These are phyloP conservation scores for Scedosporium boydii DNA, from an alignment of 2,329 filamentous ascomycete genomes.

Conservation along the genomic window DNA sequence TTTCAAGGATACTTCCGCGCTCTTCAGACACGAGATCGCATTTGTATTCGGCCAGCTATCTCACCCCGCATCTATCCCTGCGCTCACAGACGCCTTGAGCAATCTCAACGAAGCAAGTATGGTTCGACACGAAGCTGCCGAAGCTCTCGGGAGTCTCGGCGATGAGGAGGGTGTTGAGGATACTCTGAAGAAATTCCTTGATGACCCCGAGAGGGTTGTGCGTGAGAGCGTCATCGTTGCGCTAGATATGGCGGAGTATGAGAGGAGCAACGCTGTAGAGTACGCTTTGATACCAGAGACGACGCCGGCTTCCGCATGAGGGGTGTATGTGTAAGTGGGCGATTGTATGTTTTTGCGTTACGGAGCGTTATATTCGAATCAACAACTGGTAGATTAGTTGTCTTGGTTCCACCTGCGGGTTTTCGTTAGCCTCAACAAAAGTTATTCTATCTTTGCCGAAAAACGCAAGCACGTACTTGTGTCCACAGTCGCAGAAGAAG, in stretches of 20 bases:
- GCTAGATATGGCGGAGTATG: constrained; percentile 95
- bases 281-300: constrained; percentile 81
- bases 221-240: constrained; percentile 92
- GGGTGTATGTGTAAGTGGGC: neutral
- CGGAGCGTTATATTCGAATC: constrained; percentile 7
- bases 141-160: constrained; percentile 87
- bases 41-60: constrained; percentile 97
- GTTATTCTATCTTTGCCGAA: constrained; percentile 1
- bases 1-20: constrained; percentile 73
- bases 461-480: constrained; percentile 51
- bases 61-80: constrained; percentile 93
- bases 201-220: constrained; percentile 89
- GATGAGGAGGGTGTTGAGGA: constrained; percentile 91
- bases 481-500: constrained; percentile 77
- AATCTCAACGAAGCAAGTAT: constrained; percentile 80
- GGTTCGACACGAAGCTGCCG: constrained; percentile 95
- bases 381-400: constrained; percentile 32
- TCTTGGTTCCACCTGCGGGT: constrained; percentile 43
- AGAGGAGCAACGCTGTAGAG: constrained; percentile 78
- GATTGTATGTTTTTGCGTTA: constrained; percentile 26
- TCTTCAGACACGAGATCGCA: constrained; percentile 96
- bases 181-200: constrained; percentile 68
- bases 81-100: constrained; percentile 68
- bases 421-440: constrained; percentile 15
- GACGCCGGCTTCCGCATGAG: constrained; percentile 9